A percentile compares a stretch with the other conserved stretches of the same genome.
Conservation (phyloP, 2,329 filamentous ascomycete species). For the Aspergillaceae sp. region DNA sequence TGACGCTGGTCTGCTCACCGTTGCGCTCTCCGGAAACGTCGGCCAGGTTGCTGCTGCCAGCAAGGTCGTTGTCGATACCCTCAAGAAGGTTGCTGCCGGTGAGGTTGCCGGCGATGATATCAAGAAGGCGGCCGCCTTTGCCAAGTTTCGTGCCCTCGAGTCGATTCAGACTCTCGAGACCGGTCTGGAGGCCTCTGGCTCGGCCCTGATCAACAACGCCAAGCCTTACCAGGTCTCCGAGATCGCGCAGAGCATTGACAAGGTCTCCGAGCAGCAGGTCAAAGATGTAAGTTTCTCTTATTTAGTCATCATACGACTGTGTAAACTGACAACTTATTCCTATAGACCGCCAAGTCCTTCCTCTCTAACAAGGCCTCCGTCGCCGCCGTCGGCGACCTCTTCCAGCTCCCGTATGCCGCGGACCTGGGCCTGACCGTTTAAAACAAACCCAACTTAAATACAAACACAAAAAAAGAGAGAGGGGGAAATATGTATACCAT, state of each 20-base stretch:
- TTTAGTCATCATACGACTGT: not conserved
- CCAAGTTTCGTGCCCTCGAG: conserved; percentile 87
- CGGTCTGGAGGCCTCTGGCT: conserved; percentile 74
- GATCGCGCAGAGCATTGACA: conserved; percentile 67
- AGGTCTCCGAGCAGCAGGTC: conserved; percentile 73
- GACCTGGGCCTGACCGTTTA: conserved; percentile 94
- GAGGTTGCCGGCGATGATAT: conserved; percentile 74
- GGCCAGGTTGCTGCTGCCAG: conserved; percentile 64
- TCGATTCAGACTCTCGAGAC: conserved; percentile 67
- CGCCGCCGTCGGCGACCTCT: conserved; percentile 82
- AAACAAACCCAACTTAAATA: conserved; percentile 16
- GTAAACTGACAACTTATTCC: conserved; percentile 17
- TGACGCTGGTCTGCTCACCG: conserved; percentile 80
- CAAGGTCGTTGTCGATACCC: conserved; percentile 65
- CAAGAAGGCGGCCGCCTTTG: conserved; percentile 81
- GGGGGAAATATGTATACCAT: conserved; percentile 21
- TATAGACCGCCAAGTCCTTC: conserved; percentile 75
- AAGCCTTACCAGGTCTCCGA: conserved; percentile 78
- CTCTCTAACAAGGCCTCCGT: conserved; percentile 84
- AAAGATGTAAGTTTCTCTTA: conserved; percentile 60
- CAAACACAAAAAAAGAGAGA: no score
- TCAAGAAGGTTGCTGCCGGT: conserved; percentile 73
- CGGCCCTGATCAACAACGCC: conserved; percentile 70
- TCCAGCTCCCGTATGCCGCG: conserved; percentile 82
- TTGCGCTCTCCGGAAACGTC: conserved; percentile 70